Percentiles rank a stretch among this genome's conserved stretches.
phyloP scores from a whole-genome alignment of 2,329 filamentous ascomycete genomes.

The Colletotrichum costaricense region DNA sequence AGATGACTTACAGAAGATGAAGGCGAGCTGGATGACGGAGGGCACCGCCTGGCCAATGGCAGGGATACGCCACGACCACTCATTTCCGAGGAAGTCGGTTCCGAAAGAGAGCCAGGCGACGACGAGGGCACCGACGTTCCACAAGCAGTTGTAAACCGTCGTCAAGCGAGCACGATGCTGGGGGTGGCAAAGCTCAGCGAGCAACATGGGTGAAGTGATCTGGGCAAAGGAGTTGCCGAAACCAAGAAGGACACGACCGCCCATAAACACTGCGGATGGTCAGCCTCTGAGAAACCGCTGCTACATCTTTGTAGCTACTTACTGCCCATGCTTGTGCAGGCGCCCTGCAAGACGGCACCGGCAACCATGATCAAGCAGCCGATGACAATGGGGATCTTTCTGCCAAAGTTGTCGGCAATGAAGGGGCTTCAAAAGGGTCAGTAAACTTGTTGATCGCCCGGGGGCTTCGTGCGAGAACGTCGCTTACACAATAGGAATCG shows the following conservation, averaged over 20 bases:
- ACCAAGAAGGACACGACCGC: conserved; percentile 66
- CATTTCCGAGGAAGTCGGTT: conserved; percentile 55
- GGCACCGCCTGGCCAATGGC: conserved; percentile 61
- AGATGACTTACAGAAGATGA: conserved; percentile 55
- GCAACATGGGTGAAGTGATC: conserved; percentile 62
- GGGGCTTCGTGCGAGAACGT: background rate
- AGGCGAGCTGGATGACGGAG: conserved; percentile 58
- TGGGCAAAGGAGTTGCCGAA: conserved; percentile 67
- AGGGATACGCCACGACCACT: conserved; percentile 65
- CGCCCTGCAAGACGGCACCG: conserved; percentile 67
- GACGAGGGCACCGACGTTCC: conserved; percentile 60
- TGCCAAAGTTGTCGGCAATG: conserved; percentile 65
- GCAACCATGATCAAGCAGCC: conserved; percentile 66
- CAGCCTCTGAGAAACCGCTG: background rate
- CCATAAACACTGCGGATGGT: conserved; percentile 51
- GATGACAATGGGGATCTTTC: conserved; percentile 63
- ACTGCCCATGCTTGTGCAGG: conserved; percentile 53
- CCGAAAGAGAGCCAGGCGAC: conserved; percentile 63
- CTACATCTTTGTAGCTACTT: conserved; percentile 19
- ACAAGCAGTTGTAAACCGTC: conserved; percentile 60
- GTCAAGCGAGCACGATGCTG: conserved; percentile 61
- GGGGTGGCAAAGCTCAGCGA: conserved; percentile 65
- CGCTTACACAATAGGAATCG: conserved; percentile 65
- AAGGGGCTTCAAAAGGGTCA: conserved; percentile 49
- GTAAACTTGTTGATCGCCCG: background rate